phyloP scores from a whole-genome alignment of 2,329 filamentous ascomycete species.

The Capronia americana region DNA sequence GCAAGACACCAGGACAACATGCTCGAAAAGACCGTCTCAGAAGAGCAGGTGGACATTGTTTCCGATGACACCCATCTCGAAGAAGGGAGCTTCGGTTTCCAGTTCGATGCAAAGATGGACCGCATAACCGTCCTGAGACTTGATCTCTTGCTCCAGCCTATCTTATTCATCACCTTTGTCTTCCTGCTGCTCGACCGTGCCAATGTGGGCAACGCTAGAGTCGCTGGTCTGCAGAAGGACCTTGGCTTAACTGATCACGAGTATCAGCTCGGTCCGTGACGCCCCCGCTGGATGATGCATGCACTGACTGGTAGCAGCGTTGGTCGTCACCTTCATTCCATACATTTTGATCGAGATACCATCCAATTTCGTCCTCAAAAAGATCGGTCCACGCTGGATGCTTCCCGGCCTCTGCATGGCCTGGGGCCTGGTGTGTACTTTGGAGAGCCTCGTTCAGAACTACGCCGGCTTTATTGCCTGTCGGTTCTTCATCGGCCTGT shows the following conservation, averaged over 20 bases:
- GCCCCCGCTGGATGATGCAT: neutral
- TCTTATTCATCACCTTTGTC: conserved; percentile 27
- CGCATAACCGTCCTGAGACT: neutral
- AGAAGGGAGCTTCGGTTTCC: neutral
- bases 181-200: conserved; percentile 44
- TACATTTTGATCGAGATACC: conserved; percentile 57
- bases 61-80: neutral
- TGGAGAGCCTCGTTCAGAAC: conserved; percentile 57
- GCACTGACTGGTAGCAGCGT: conserved; percentile 32
- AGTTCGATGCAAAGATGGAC: neutral
- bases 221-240: conserved; percentile 40
- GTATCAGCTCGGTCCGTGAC: conserved; percentile 17
- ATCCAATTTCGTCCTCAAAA: conserved; percentile 65
- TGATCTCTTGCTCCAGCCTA: conserved; percentile 15
- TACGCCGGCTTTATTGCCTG: conserved; percentile 53
- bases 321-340: conserved; percentile 67
- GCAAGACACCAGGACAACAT: neutral
- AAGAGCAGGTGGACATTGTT: conserved; percentile 6
- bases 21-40: neutral
- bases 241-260: conserved; percentile 37
- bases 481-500: conserved; percentile 24
- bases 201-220: conserved; percentile 46
- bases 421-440: conserved; percentile 58
- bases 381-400: conserved; percentile 42
- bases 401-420: conserved; percentile 39